Evolutionary conservation across 805 yeast genomes (phyloP).

Genomic region (Sugiyamaella floridensis): DNA sequence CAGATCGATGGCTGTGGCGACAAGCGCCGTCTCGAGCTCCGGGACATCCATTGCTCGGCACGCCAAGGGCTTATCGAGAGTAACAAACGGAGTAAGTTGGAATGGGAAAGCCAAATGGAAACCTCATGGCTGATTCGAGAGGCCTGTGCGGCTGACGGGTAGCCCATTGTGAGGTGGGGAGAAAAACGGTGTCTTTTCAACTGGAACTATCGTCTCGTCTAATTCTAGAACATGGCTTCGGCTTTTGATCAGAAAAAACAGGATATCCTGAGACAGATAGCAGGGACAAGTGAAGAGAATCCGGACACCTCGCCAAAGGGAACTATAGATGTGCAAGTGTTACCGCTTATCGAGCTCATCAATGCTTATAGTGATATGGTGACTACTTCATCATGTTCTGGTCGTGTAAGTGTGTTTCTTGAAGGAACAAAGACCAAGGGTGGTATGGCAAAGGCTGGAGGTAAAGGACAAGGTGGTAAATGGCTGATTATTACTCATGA

Average conservation of each 20-base stretch:
- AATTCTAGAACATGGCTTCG: not conserved
- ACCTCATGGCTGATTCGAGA: too few relatives aligned
- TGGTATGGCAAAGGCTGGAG: slow-evolving; percentile 46
- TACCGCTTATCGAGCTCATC: slow-evolving; percentile 65
- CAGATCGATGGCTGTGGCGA: slow-evolving; percentile 16
- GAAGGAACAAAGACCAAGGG: slow-evolving; percentile 54
- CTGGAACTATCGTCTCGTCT: too few relatives aligned
- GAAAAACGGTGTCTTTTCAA: not conserved
- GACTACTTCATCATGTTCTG: slow-evolving; percentile 85
- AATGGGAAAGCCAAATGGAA: too few relatives aligned
- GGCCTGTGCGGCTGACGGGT: too few relatives aligned
- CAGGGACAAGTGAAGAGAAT: slow-evolving; percentile 32
- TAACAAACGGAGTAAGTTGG: too few relatives aligned
- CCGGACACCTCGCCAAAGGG: slow-evolving; percentile 71
- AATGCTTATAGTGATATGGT: slow-evolving; percentile 62
- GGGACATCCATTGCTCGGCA: slow-evolving; percentile 6
- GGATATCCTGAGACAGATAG: slow-evolving; percentile 47
- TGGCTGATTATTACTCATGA: slow-evolving; percentile 82
- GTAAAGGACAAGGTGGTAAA: slow-evolving; percentile 78
- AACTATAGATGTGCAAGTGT: slow-evolving; percentile 63
- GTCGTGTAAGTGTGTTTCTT: slow-evolving; percentile 72
- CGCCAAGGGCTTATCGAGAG: too few relatives aligned
- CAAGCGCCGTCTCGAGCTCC: slow-evolving; percentile 15
- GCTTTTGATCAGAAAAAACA: slow-evolving; percentile 59
- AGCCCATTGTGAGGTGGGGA: not conserved